phyloP scores from a whole-genome alignment of 768 basidiomycete genomes.

The Termitomyces sp. region DNA sequence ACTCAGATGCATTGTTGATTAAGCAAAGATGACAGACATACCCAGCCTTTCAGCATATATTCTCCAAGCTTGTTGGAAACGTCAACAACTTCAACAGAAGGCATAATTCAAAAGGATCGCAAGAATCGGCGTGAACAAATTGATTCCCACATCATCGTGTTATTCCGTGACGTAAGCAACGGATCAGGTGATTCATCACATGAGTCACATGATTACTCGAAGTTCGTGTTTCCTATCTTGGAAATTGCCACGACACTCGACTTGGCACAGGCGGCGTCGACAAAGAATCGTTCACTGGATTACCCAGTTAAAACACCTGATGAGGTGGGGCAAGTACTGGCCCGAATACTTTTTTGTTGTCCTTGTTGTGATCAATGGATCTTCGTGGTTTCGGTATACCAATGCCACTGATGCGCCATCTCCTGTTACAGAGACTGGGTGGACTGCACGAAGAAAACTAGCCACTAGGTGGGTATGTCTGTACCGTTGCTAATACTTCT shows the following conservation, averaged over 20 bases:
- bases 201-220: conserved; percentile 2
- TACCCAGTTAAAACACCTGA: conserved; percentile 20
- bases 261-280: not conserved
- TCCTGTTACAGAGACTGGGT: conserved; percentile 31
- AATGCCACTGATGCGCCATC: conserved; percentile 29
- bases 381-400: conserved; percentile 25
- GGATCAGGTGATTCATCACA: not conserved
- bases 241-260: conserved; percentile 27
- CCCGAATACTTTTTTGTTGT: conserved; percentile 40
- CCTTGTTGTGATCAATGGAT: conserved; percentile 30
- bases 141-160: not conserved
- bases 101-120: conserved; percentile 30
- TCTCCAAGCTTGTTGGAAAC: conserved; percentile 62
- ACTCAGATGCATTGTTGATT: not conserved
- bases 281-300: not conserved
- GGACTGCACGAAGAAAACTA: conserved; percentile 56
- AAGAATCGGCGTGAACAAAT: not conserved
- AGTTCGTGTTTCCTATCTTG: not conserved
- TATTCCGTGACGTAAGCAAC: not conserved
- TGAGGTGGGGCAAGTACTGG: conserved; percentile 51
- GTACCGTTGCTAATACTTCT: not conserved
- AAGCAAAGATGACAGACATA: conserved; percentile 21
- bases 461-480: conserved; percentile 43
- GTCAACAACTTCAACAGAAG: conserved; percentile 35
- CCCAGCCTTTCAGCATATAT: conserved; percentile 78